Conservation (phyloP, 2,329 filamentous ascomycete genomes). For the Neofusicoccum parvum region DNA sequence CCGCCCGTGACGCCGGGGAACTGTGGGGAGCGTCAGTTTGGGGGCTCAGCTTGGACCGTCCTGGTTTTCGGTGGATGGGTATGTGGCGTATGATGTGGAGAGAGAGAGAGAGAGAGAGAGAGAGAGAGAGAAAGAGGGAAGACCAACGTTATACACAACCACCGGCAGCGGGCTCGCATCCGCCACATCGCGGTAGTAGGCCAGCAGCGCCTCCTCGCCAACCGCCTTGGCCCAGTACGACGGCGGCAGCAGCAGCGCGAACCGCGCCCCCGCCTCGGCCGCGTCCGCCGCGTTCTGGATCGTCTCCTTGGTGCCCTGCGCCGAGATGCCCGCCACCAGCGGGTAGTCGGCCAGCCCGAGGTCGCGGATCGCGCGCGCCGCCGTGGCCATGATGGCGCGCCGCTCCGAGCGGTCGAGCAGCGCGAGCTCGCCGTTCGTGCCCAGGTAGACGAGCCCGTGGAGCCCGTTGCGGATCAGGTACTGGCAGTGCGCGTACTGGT, state of each 20-base stretch:
- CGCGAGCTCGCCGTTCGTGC: constrained; percentile 52
- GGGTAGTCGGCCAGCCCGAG: constrained; percentile 41
- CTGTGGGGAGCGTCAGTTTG: background rate
- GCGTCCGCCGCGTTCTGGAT: constrained; percentile 43
- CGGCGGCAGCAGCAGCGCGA: constrained; percentile 43
- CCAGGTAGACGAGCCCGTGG: constrained; percentile 51
- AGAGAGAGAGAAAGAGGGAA: no score
- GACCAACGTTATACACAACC: constrained; percentile 29
- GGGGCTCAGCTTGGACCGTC: no score
- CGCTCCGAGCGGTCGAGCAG: constrained; percentile 47
- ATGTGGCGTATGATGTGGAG: no score
- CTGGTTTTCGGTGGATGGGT: no score
- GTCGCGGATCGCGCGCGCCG: constrained; percentile 42
- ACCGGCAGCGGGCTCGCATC: constrained; percentile 35
- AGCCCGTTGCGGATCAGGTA: constrained; percentile 48
- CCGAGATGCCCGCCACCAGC: constrained; percentile 50
- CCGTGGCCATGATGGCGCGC: constrained; percentile 44
- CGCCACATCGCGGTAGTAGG: constrained; percentile 43
- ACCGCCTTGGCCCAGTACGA: constrained; percentile 46
- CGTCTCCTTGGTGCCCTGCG: constrained; percentile 40
- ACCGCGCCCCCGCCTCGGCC: constrained; percentile 41
- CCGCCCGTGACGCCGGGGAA: constrained; percentile 71
- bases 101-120: no score
- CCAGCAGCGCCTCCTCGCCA: constrained; percentile 36
- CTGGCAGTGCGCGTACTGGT: constrained; percentile 42